phyloP scores from a whole-genome alignment of 179 eudicot genomes.

The Silene noctiflora region DNA sequence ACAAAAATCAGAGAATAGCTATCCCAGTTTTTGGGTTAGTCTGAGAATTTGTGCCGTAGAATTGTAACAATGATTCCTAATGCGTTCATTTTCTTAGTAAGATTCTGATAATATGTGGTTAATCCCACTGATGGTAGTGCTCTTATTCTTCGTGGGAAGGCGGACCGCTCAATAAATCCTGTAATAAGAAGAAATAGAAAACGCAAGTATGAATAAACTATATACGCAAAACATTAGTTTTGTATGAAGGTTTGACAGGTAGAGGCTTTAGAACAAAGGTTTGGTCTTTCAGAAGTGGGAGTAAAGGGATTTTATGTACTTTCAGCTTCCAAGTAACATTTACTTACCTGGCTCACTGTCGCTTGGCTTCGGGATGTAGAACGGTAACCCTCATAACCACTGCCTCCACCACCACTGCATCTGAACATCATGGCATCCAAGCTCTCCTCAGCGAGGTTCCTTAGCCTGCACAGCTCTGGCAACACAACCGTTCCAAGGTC shows the following conservation, averaged over 20 bases:
- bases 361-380: conserved; percentile 21
- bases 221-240: not conserved
- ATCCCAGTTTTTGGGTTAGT: not conserved
- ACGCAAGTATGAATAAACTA: not conserved
- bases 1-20: too few relatives aligned
- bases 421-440: conserved; percentile 27
- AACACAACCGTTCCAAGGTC: conserved; percentile 37
- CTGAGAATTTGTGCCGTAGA: not conserved
- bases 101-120: too few relatives aligned
- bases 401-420: not conserved
- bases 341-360: conserved; percentile 27
- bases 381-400: conserved; percentile 17
- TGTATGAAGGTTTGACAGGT: too few relatives aligned
- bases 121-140: conserved; percentile 4
- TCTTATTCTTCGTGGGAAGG: conserved; percentile 24
- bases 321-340: too few relatives aligned
- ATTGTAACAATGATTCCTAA: not conserved
- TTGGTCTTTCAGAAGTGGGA: too few relatives aligned
- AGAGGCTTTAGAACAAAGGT: too few relatives aligned
- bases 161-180: conserved; percentile 27
- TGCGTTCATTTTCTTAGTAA: not conserved
- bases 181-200: not conserved
- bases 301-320: too few relatives aligned
- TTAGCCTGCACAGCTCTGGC: conserved; percentile 34
- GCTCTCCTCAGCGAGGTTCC: conserved; percentile 35